Evolutionary conservation across 2,329 filamentous ascomycete genomes (phyloP).

Genomic region (Phaeophleospora eucalypticola): DNA sequence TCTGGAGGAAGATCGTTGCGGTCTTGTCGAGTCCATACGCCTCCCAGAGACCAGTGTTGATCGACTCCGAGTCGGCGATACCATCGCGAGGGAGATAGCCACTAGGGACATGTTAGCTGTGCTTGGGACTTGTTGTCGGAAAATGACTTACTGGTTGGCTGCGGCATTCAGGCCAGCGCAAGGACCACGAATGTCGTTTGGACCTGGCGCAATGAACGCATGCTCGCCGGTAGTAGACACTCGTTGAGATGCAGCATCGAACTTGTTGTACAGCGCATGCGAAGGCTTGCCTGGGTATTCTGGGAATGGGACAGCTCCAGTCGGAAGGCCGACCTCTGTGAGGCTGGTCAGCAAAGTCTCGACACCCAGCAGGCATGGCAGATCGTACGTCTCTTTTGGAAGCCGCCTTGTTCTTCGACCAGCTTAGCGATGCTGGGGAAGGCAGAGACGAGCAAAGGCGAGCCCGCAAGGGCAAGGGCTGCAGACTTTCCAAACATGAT

Average conservation of each 20-base stretch:
- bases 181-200: conserved; percentile 26
- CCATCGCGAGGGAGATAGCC: conserved; percentile 23
- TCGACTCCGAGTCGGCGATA: conserved; percentile 14
- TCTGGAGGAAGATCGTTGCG: conserved; percentile 24
- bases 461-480: not conserved
- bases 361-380: conserved; percentile 1
- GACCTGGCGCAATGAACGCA: conserved; percentile 19
- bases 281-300: conserved; percentile 20
- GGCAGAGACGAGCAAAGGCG: conserved; percentile 3
- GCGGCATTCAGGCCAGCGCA: conserved; percentile 23
- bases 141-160: conserved; percentile 24
- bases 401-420: conserved; percentile 12
- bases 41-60: conserved; percentile 24
- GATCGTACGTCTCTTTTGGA: conserved; percentile 7
- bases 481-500: not conserved
- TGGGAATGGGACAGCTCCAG: conserved; percentile 18
- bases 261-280: conserved; percentile 22
- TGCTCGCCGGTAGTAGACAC: conserved; percentile 27
- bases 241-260: conserved; percentile 27
- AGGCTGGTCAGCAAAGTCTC: no score
- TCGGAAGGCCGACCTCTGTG: conserved; percentile 8
- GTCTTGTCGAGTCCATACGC: conserved; percentile 20
- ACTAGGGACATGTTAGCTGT: not conserved
- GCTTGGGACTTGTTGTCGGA: not conserved
- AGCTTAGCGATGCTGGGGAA: conserved; percentile 24